Evolutionary conservation across 2,329 filamentous ascomycete genomes (phyloP).

Genomic region (Monosporascus sp.): DNA sequence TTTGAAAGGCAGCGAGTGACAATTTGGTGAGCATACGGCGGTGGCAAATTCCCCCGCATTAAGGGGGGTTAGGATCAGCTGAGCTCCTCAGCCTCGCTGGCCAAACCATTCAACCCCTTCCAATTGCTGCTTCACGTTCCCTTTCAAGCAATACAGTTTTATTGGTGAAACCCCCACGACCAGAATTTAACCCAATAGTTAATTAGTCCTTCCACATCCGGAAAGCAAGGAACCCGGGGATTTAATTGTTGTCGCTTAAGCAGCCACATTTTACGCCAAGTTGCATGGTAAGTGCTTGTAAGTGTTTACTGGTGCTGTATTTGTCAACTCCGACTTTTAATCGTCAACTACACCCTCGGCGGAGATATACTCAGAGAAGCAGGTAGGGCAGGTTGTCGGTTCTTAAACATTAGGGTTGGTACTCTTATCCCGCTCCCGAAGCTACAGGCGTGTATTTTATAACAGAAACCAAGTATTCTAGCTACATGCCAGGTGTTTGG

Average conservation of each 20-base stretch:
- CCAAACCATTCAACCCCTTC: not conserved
- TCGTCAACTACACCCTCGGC: not conserved
- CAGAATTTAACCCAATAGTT: not conserved
- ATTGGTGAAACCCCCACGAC: not conserved
- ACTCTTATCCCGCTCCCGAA: too few relatives aligned
- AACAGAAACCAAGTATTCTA: too few relatives aligned
- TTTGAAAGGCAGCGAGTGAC: not conserved
- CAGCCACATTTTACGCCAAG: too few relatives aligned
- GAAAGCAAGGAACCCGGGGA: not conserved
- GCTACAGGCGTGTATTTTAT: too few relatives aligned
- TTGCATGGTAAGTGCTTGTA: too few relatives aligned
- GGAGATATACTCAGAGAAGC: not conserved
- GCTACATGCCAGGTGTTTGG: too few relatives aligned
- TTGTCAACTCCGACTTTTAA: not conserved
- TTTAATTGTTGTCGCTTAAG: not conserved
- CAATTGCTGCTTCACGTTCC: not conserved
- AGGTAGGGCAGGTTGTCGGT: not conserved
- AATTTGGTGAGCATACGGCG: not conserved
- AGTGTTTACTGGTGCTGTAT: not conserved
- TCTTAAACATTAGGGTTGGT: too few relatives aligned
- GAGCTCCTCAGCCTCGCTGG: not conserved
- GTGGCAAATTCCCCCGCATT: not conserved
- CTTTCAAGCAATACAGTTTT: not conserved
- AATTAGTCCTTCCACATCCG: not conserved
- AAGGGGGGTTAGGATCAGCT: not conserved